Evolutionary conservation across 441 rosid genomes (phyloP).

Genomic region (Gossypium schwendimanii): DNA sequence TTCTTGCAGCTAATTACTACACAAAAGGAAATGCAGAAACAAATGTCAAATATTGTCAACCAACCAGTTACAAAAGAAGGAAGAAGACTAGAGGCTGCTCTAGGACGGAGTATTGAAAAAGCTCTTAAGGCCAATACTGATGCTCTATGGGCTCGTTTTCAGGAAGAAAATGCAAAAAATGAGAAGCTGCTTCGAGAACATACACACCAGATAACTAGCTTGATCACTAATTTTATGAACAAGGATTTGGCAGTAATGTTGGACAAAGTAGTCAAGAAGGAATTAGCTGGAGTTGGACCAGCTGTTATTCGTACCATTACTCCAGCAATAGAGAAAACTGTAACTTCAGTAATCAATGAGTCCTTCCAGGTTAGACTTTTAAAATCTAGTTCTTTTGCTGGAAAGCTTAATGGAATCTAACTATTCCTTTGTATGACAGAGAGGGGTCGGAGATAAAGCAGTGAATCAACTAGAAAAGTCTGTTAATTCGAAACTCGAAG

Average conservation of each 20-base stretch:
- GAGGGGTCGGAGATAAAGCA: slow-evolving; percentile 60
- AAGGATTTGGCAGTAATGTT: slow-evolving; percentile 57
- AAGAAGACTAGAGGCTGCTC: slow-evolving; percentile 67
- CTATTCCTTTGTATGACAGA: slow-evolving; percentile 38
- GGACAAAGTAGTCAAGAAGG: slow-evolving; percentile 74
- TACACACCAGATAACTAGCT: slow-evolving; percentile 48
- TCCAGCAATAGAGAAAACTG: slow-evolving; percentile 65
- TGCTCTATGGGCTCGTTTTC: slow-evolving; percentile 76
- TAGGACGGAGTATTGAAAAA: slow-evolving; percentile 69
- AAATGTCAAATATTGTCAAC: slow-evolving; percentile 46
- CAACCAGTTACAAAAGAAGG: slow-evolving; percentile 64
- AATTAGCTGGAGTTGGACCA: slow-evolving; percentile 50
- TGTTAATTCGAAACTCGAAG: slow-evolving; percentile 49
- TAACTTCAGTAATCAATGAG: slow-evolving; percentile 61
- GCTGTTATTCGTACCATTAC: slow-evolving; percentile 48
- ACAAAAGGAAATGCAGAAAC: slow-evolving; percentile 87
- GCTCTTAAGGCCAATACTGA: slow-evolving; percentile 62
- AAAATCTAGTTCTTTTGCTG: slow-evolving; percentile 14
- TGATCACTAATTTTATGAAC: slow-evolving; percentile 48
- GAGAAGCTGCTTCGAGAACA: slow-evolving; percentile 60
- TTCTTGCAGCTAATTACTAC: slow-evolving; percentile 39
- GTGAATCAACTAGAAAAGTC: slow-evolving; percentile 59
- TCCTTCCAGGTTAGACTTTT: slow-evolving; percentile 72
- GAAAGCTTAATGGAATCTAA: slow-evolving; percentile 7
- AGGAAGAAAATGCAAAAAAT: slow-evolving; percentile 62